These are phyloP conservation scores for Coemansia sp. DNA, from an alignment of 192 early-diverging fungal species.

Conservation along the genomic window DNA sequence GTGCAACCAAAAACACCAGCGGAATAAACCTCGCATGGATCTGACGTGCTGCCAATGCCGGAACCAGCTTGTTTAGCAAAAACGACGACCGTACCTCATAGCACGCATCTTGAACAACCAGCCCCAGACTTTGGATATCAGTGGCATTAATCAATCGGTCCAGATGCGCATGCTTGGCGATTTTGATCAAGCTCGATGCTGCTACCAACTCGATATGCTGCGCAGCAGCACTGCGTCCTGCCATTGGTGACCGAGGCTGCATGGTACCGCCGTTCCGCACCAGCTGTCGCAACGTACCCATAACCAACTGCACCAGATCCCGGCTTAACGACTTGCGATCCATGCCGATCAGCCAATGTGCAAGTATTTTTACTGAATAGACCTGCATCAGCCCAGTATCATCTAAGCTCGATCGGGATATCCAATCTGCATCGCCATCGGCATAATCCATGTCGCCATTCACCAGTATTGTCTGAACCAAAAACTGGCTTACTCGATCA, in stretches of 20 bases:
- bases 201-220: slow-evolving; percentile 71
- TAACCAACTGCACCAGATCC: slow-evolving; percentile 65
- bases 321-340: slow-evolving; percentile 41
- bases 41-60: slow-evolving; percentile 58
- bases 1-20: slow-evolving; percentile 74
- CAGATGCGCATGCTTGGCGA: slow-evolving; percentile 56
- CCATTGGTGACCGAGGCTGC: slow-evolving; percentile 13
- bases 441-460: neutral
- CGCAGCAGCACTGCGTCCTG: slow-evolving; percentile 50
- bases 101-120: slow-evolving; percentile 70
- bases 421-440: slow-evolving; percentile 60
- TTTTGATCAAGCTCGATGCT: slow-evolving; percentile 60
- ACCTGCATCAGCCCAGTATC: slow-evolving; percentile 29
- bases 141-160: slow-evolving; percentile 54
- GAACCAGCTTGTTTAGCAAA: slow-evolving; percentile 64
- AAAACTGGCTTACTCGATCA: slow-evolving; percentile 53
- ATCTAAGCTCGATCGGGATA: slow-evolving; percentile 59
- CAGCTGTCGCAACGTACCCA: slow-evolving; percentile 63
- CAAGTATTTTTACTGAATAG: slow-evolving; percentile 58
- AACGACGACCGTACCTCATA: slow-evolving; percentile 77
- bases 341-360: slow-evolving; percentile 61
- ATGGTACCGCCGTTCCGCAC: slow-evolving; percentile 61
- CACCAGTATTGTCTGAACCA: slow-evolving; percentile 55
- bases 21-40: slow-evolving; percentile 71
- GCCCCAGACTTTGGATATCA: slow-evolving; percentile 61